These are phyloP conservation scores for Odontarrhena argentea DNA, from an alignment of 345 rosid genomes.

Conservation along the genomic window DNA sequence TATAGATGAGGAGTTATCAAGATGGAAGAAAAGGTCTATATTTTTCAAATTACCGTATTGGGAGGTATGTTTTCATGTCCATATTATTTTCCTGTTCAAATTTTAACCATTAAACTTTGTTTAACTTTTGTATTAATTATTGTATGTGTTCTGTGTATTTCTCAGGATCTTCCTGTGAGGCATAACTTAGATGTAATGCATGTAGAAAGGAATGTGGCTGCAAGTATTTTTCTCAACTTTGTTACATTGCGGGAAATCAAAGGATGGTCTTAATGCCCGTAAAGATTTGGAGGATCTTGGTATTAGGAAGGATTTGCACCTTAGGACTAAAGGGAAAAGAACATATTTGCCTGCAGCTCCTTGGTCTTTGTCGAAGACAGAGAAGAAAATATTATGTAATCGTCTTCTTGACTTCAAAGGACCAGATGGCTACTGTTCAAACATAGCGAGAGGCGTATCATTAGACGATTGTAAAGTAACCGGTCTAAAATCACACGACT, in stretches of 20 bases:
- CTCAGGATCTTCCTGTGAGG: background rate
- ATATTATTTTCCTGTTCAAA: too few relatives aligned
- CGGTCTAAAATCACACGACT: background rate
- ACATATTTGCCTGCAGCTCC: background rate
- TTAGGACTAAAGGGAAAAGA: background rate
- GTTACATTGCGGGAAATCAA: background rate
- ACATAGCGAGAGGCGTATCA: background rate
- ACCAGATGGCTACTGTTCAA: background rate
- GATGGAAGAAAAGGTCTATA: background rate
- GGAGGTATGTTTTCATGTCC: background rate
- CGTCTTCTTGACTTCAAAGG: too few relatives aligned
- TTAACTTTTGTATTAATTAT: too few relatives aligned
- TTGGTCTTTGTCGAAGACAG: background rate
- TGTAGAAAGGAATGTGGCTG: conserved; percentile 4
- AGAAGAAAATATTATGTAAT: background rate
- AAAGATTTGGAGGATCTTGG: background rate
- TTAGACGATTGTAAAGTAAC: background rate
- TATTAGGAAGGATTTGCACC: background rate
- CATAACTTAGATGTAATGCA: conserved; percentile 9
- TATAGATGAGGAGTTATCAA: background rate
- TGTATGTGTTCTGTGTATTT: too few relatives aligned
- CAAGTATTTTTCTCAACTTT: background rate
- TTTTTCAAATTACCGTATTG: background rate
- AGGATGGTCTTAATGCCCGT: background rate
- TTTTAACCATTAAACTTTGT: too few relatives aligned